phyloP scores from a whole-genome alignment of 306 rosid species.

The Glycine tomentella region DNA sequence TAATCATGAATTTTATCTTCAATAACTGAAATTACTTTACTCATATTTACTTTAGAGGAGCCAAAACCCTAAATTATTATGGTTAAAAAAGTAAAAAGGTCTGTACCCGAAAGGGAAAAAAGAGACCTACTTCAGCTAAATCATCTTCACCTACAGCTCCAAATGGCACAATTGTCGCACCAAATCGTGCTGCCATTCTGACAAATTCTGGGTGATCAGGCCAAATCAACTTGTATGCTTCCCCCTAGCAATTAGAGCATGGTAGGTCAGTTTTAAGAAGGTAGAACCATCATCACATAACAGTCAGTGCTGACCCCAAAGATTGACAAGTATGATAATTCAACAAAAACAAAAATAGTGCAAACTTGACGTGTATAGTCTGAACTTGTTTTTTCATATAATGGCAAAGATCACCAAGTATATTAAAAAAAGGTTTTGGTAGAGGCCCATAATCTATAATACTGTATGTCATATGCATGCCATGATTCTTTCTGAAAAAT shows the following conservation, averaged over 20 bases:
- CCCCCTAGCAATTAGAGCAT: slow-evolving; percentile 68
- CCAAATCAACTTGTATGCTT: slow-evolving; percentile 88
- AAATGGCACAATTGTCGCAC: slow-evolving; percentile 94
- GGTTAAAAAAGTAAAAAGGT: background rate
- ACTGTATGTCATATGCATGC: slow-evolving; percentile 3
- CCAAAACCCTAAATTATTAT: background rate
- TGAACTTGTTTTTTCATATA: too few relatives aligned
- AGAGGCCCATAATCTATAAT: background rate
- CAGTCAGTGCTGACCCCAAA: slow-evolving; percentile 30
- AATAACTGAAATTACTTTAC: background rate
- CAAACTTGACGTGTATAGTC: background rate
- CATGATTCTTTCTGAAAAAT: background rate
- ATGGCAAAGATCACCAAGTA: background rate
- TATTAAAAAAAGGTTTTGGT: background rate
- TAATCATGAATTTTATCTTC: background rate
- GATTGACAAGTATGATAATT: slow-evolving; percentile 1
- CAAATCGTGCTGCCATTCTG: slow-evolving; percentile 95
- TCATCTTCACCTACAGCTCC: slow-evolving; percentile 98
- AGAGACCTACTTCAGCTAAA: slow-evolving; percentile 67
- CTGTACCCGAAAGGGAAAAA: background rate
- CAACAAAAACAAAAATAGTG: background rate
- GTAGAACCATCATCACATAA: background rate
- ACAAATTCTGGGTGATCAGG: slow-evolving; percentile 88
- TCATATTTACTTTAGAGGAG: background rate
- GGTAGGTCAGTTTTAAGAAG: slow-evolving; percentile 13